Evolutionary conservation across 192 early-diverging fungal species (phyloP), one percentile per base, ranked within the genome.

Genomic region (Dimargaris xerosporica): DNA sequence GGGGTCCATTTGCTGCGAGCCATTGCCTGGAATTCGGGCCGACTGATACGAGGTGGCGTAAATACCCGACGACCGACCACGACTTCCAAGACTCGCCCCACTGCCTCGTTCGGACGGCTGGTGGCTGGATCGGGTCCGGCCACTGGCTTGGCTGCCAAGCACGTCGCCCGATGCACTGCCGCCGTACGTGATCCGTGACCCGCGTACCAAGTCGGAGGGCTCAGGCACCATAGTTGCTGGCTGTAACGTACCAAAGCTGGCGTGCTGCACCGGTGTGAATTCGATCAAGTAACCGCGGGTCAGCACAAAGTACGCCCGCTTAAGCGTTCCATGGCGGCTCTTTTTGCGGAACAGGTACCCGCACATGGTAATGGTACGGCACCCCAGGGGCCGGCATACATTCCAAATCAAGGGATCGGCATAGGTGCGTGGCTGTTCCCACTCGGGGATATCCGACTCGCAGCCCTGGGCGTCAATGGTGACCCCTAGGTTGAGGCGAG

Each of bases 311-410:
- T 74, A 74, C 29, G 72, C 66, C n/a, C 67, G 69, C 42, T 68
- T 66, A 68, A 77, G 68, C 12, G 72, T 69, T 41, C 71, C 66
- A 54, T 74, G 70, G 11, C 71, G 70, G 28, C 64, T 61, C 29
- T 67, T 70, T 54, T 77, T 77, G 61, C 75, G 68, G 34, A 72
- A 77, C 66, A 77, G 54, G 54, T 72, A 63, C 0, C 75, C 75
- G 3, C 64, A 45, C 54, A 68, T 69, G 44, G 73, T 70, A 39
- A 77, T 66, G 41, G 50, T 67, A 43, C 75, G 75, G 60, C 75
- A 77, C 26, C 75, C 72, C 5, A 77, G 51, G 7, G 68, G 56
- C 41, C 70, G 31, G 34, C 75, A 77, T 6, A 72, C 72, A 28
- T 74, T 64, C 75, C 75, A 77, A 0, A 77, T 46, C 3, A 61